phyloP scores from a whole-genome alignment of 345 rosid genomes.

The Rhodamnia rubescens region DNA sequence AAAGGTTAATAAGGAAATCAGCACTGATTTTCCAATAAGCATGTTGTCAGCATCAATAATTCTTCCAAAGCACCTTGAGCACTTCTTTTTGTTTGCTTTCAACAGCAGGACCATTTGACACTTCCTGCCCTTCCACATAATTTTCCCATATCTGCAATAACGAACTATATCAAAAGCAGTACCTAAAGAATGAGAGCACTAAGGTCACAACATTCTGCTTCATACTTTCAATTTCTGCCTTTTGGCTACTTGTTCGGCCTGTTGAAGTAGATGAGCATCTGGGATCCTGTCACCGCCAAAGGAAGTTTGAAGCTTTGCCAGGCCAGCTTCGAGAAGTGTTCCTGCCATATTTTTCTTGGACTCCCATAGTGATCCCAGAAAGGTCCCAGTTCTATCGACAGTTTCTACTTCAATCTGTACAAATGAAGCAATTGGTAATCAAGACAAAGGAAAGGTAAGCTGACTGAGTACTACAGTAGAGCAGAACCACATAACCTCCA shows the following conservation, averaged over 20 bases:
- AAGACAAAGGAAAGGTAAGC: not conserved
- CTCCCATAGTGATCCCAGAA: slow-evolving; percentile 96
- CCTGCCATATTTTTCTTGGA: slow-evolving; percentile 61
- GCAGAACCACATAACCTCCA: slow-evolving; percentile 39
- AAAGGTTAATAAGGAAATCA: not conserved
- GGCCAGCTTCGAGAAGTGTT: slow-evolving; percentile 85
- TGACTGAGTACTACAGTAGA: not conserved
- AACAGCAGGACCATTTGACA: slow-evolving; percentile 44
- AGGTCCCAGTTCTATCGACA: slow-evolving; percentile 90
- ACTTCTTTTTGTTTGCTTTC: slow-evolving; percentile 88
- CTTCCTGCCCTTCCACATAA: slow-evolving; percentile 96
- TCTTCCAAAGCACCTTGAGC: slow-evolving; percentile 38
- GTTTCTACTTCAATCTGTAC: slow-evolving; percentile 85
- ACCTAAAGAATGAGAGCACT: not conserved
- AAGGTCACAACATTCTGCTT: not conserved
- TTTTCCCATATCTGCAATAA: slow-evolving; percentile 85
- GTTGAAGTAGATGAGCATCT: slow-evolving; percentile 76
- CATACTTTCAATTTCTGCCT: slow-evolving; percentile 79
- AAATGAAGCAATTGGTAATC: not conserved
- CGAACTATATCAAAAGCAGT: not conserved
- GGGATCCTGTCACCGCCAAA: slow-evolving; percentile 76
- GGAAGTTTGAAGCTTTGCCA: slow-evolving; percentile 79
- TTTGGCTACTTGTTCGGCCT: slow-evolving; percentile 84
- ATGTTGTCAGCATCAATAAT: not conserved
- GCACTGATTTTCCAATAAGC: not conserved